Conservation (phyloP, 352 stramenopile species). For the Globisporangium recalcitrans region DNA sequence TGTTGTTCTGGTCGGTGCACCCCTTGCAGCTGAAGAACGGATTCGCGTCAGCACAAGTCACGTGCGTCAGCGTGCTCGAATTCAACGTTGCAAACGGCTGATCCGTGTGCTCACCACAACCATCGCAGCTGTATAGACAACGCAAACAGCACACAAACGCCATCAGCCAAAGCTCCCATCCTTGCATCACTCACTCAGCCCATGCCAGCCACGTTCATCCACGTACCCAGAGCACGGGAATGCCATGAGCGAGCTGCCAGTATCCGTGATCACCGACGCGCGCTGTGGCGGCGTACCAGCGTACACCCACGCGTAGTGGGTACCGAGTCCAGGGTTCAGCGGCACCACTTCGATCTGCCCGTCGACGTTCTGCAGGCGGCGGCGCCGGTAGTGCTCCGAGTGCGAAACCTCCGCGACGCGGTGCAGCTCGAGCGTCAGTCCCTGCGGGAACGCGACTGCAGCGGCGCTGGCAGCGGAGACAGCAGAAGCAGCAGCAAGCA, state of each 20-base stretch:
- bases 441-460: conserved; percentile 4
- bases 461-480: neutral
- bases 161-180: neutral
- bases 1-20: conserved; percentile 33
- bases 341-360: conserved; percentile 52
- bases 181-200: neutral
- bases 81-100: conserved; percentile 47
- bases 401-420: conserved; percentile 18
- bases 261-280: conserved; percentile 81
- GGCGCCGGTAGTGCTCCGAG: conserved; percentile 40
- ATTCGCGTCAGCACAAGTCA: conserved; percentile 42
- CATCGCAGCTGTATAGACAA: conserved; percentile 31
- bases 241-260: conserved; percentile 69
- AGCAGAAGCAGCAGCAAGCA: neutral
- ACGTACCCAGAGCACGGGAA: conserved; percentile 74
- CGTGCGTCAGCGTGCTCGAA: conserved; percentile 66
- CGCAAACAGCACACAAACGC: conserved; percentile 1
- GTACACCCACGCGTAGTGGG: conserved; percentile 85
- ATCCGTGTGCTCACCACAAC: conserved; percentile 76
- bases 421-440: conserved; percentile 39
- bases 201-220: neutral
- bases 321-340: conserved; percentile 67
- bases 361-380: conserved; percentile 25
- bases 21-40: conserved; percentile 55
- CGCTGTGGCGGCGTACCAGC: conserved; percentile 71